A percentile compares a stretch with the other conserved stretches of the same genome.
Evolutionary conservation across 495 filamentous ascomycete species (phyloP).

Genomic region (Penicillium ochrochloron): DNA sequence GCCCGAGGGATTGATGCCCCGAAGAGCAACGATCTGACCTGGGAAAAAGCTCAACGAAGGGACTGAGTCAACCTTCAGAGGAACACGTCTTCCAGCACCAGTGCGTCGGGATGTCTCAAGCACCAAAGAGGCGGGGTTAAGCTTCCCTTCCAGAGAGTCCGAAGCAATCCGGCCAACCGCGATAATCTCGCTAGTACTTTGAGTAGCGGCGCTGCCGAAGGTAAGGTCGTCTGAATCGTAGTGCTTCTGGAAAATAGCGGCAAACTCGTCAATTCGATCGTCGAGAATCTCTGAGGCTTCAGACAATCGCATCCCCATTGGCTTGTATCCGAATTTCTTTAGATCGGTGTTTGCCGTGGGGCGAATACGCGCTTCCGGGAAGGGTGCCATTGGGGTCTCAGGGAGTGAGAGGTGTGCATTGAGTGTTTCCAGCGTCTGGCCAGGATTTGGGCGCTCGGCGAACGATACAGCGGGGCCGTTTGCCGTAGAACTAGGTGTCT

Average conservation of each 20-base stretch:
- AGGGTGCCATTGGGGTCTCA: slow-evolving; percentile 74
- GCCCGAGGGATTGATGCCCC: slow-evolving; percentile 85
- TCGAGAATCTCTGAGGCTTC: slow-evolving; percentile 92
- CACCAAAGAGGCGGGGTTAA: slow-evolving; percentile 81
- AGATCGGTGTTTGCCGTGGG: slow-evolving; percentile 81
- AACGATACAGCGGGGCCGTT: slow-evolving; percentile 58
- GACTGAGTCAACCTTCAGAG: slow-evolving; percentile 73
- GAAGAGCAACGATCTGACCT: slow-evolving; percentile 87
- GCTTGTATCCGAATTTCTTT: slow-evolving; percentile 88
- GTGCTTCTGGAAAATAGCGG: slow-evolving; percentile 68
- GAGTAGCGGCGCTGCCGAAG: slow-evolving; percentile 84
- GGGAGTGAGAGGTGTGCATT: slow-evolving; percentile 72
- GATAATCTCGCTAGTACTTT: slow-evolving; percentile 83
- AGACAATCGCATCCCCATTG: slow-evolving; percentile 90
- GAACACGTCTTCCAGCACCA: slow-evolving; percentile 79
- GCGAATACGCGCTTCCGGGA: slow-evolving; percentile 75
- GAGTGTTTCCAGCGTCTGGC: slow-evolving; percentile 78
- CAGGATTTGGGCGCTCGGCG: slow-evolving; percentile 71
- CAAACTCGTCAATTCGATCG: slow-evolving; percentile 91
- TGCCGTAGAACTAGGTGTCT: slow-evolving; percentile 25
- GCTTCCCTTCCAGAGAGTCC: slow-evolving; percentile 78
- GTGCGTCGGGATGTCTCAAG: slow-evolving; percentile 86
- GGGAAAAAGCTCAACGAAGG: slow-evolving; percentile 85
- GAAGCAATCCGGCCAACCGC: slow-evolving; percentile 90
- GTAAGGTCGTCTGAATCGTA: slow-evolving; percentile 76